Evolutionary conservation across 805 yeast species (phyloP), one percentile per base, ranked within the genome.

Genomic region (Metschnikowia rubicola): DNA sequence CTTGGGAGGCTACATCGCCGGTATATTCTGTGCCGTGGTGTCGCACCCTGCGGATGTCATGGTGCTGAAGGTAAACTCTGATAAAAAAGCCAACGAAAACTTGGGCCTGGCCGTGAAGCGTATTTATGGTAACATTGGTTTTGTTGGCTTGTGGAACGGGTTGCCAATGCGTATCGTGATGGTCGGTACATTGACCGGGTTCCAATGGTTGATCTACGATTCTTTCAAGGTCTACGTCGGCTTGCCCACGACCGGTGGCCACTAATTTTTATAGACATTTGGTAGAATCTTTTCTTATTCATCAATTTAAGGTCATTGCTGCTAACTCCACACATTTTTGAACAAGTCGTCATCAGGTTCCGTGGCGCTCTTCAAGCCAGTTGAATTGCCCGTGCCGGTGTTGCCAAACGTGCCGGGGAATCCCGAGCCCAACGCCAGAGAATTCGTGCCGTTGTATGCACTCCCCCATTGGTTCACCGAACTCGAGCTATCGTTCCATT

Each of bases 41-140:
- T 91, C 97, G 28, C 97, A 94, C 67, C 99, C 99, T 17, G 98
- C 98, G n/a, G 99, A 92, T 68, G 97, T 92, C 31, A 84, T 94
- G 96, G 98, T 92, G 26, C 87, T 96, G 41, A 88, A 90, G 77
- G 81, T 94, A 61, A 91, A 88, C 65, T 77, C 85, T 50, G 90
- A 82, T 59, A 81, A 79, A 60, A 69, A 67, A 63, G 77, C 83
- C 31, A 75, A 75, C 41, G 96, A 90, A 71, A 62, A 85, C 5
- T 75, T 79, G 59, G 83, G 84, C 29, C 70, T 73, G 30, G 94
- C 95, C 10, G 75, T 87, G 36, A 58, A 68, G 50, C 80, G 94
- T 61, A 91, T 92, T 60, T 92, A 91, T 67, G 66, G 72, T 46
- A 78, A 81, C 60, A 91, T 92, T 61, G 98, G 98, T 1, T 92